These are phyloP conservation scores for Medicago lupulina DNA, from an alignment of 306 rosid species.

Conservation along the genomic window DNA sequence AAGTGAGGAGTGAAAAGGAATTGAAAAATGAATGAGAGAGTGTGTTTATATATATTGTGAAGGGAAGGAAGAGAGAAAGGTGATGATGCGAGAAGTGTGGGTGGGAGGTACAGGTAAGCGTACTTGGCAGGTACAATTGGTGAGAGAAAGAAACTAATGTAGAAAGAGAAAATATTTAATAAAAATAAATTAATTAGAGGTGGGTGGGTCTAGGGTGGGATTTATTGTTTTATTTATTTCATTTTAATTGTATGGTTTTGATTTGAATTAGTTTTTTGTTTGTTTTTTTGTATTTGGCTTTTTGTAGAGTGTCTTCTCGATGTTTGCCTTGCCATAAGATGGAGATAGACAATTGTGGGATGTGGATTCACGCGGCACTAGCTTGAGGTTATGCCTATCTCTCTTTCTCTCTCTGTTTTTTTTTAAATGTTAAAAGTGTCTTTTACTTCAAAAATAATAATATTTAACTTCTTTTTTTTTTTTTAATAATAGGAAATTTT, in stretches of 20 bases:
- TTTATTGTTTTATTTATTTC: neutral
- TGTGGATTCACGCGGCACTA: neutral
- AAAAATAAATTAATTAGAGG: neutral
- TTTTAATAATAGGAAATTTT: too few relatives aligned
- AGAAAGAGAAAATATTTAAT: neutral
- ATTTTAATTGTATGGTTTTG: neutral
- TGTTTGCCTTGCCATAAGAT: neutral
- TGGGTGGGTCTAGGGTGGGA: conserved; percentile 17
- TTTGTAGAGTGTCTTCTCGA: conserved; percentile 2
- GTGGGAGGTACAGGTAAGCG: conserved; percentile 92
- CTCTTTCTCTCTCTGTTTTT: too few relatives aligned
- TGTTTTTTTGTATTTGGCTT: neutral
- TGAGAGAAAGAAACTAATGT: neutral
- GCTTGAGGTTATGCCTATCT: too few relatives aligned
- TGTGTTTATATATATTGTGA: neutral
- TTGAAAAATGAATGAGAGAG: neutral
- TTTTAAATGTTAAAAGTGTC: too few relatives aligned
- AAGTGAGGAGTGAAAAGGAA: conserved; percentile 36
- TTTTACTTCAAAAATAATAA: too few relatives aligned
- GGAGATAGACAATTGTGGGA: neutral
- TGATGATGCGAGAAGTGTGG: conserved; percentile 64
- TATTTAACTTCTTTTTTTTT: too few relatives aligned
- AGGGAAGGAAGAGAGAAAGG: conserved; percentile 49
- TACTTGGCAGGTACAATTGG: conserved; percentile 90
- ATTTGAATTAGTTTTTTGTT: neutral